Evolutionary conservation across 306 rosid genomes (phyloP).

Genomic region (Lathyrus tuberosus): DNA sequence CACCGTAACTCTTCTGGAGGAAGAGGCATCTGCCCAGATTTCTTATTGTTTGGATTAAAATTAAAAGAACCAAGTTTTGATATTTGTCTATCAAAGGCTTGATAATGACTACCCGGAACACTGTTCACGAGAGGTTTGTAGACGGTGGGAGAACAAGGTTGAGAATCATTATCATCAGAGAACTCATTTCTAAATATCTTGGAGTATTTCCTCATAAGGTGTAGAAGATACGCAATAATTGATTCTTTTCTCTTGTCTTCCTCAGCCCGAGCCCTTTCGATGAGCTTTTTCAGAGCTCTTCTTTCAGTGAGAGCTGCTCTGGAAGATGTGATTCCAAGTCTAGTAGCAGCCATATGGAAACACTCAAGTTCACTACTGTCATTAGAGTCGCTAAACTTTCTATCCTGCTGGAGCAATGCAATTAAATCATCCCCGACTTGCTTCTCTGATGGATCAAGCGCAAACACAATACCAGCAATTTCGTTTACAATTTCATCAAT

Average conservation of each 20-base stretch:
- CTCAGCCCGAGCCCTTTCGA: constrained; percentile 88
- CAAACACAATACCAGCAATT: constrained; percentile 58
- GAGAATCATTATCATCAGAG: constrained; percentile 88
- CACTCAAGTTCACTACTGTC: constrained; percentile 86
- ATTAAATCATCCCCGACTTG: constrained; percentile 85
- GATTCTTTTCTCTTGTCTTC: constrained; percentile 99
- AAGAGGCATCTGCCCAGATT: constrained; percentile 67
- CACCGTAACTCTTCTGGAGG: constrained; percentile 98
- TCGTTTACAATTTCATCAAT: constrained; percentile 70
- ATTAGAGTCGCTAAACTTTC: constrained; percentile 64
- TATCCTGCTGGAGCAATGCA: constrained; percentile 88
- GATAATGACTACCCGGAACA: constrained; percentile 55
- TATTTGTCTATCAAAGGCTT: constrained; percentile 76
- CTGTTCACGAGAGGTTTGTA: constrained; percentile 60
- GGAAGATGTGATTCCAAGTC: constrained; percentile 92
- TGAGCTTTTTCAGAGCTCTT: constrained; percentile 89
- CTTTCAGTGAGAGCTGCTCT: constrained; percentile 95
- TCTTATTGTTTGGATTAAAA: constrained; percentile 60
- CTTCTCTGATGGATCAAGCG: constrained; percentile 84
- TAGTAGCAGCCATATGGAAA: constrained; percentile 91
- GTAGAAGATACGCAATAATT: constrained; percentile 84
- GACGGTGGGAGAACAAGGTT: constrained; percentile 96
- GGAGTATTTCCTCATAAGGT: constrained; percentile 96
- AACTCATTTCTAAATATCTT: constrained; percentile 90
- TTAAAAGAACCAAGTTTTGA: constrained; percentile 74